Conservation (phyloP, 2,329 filamentous ascomycete species). For the Phaeosphaeriaceae sp. region DNA sequence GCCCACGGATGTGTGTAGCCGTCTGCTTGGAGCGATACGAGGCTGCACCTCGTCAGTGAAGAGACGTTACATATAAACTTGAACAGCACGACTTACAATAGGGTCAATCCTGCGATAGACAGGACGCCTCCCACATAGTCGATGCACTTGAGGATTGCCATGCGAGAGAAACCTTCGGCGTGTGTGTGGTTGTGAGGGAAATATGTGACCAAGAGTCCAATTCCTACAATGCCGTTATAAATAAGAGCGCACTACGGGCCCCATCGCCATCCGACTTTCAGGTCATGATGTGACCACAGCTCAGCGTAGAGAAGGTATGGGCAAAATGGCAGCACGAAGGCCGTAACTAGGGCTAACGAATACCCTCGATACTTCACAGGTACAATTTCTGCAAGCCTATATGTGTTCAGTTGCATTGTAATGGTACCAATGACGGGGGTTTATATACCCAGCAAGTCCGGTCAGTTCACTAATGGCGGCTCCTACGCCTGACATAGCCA, state of each 20-base stretch:
- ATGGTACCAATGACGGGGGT: not conserved
- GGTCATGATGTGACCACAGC: conserved; percentile 34
- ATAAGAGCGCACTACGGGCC: conserved; percentile 44
- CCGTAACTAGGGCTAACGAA: conserved; percentile 40
- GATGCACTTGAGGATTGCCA: conserved; percentile 39
- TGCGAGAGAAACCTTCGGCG: conserved; percentile 40
- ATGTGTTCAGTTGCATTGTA: conserved; percentile 4
- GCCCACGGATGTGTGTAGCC: conserved; percentile 50
- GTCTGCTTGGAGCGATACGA: conserved; percentile 50
- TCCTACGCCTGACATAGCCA: conserved; percentile 43
- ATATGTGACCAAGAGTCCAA: conserved; percentile 41
- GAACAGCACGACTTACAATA: conserved; percentile 30
- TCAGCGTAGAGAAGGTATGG: conserved; percentile 42
- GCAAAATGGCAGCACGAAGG: conserved; percentile 45
- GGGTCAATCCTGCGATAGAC: conserved; percentile 39
- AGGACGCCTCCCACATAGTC: conserved; percentile 40
- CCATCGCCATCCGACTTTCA: conserved; percentile 40
- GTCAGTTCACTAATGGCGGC: conserved; percentile 45
- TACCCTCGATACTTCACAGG: conserved; percentile 44
- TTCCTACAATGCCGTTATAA: conserved; percentile 38
- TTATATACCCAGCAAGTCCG: conserved; percentile 42
- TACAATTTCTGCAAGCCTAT: conserved; percentile 41
- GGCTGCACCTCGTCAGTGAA: conserved; percentile 25
- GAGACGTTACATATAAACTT: conserved; percentile 2
- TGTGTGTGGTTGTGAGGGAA: conserved; percentile 41